Conservation (phyloP, 2,329 filamentous ascomycete species). For the Sphaerulina populicola region DNA sequence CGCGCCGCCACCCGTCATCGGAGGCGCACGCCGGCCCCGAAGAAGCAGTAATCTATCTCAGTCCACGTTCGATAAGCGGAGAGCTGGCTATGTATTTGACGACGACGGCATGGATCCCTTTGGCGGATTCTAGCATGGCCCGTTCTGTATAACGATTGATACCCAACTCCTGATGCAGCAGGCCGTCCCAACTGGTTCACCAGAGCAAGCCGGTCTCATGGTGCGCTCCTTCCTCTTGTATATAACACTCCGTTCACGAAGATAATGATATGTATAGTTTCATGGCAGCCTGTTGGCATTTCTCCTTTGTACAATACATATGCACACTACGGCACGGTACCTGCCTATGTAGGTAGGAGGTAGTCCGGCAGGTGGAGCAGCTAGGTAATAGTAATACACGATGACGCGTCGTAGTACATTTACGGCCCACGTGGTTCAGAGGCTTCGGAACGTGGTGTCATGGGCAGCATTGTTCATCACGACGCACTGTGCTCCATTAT, state of each 20-base stretch:
- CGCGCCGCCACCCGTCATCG: constrained; percentile 21
- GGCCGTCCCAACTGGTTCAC: neutral
- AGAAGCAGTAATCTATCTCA: constrained; percentile 27
- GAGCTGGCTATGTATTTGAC: constrained; percentile 32
- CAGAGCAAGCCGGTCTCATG: neutral
- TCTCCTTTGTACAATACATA: neutral
- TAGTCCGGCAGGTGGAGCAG: too few relatives aligned
- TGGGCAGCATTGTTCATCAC: neutral
- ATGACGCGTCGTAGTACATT: too few relatives aligned
- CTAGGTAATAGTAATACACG: too few relatives aligned
- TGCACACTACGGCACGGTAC: neutral
- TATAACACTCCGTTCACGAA: constrained; percentile 7
- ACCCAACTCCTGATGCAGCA: constrained; percentile 3
- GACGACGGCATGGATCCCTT: constrained; percentile 33
- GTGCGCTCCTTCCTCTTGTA: constrained; percentile 5
- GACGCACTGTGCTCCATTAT: neutral
- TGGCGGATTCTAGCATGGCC: constrained; percentile 28
- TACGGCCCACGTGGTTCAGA: too few relatives aligned
- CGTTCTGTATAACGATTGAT: constrained; percentile 1
- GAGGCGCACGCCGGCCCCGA: constrained; percentile 18
- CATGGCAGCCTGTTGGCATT: neutral
- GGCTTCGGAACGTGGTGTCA: neutral
- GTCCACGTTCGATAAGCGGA: constrained; percentile 26
- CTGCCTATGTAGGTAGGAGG: too few relatives aligned
- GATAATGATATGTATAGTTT: neutral